Evolutionary conservation across 306 rosid species (phyloP).

Genomic region (Dalbergia cochinchinensis): DNA sequence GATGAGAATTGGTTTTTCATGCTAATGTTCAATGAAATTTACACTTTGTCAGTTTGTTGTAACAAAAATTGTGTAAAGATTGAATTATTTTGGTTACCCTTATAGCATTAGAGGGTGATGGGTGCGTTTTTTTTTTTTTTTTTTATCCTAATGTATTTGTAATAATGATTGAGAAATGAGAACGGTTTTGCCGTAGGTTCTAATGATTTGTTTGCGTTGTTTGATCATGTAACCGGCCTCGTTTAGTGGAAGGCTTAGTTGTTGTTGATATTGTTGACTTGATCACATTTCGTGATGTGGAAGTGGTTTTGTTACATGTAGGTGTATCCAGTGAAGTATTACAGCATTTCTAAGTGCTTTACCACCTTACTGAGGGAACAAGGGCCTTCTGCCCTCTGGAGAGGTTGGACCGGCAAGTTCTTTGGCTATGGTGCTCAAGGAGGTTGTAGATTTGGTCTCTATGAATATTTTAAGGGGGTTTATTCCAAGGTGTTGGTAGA

Average conservation of each 20-base stretch:
- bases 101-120: conserved; percentile 9
- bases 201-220: too few relatives aligned
- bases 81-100: conserved; percentile 16
- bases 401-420: conserved; percentile 70
- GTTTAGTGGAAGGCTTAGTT: too few relatives aligned
- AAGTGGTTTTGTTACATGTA: conserved; percentile 45
- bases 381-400: conserved; percentile 70
- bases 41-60: conserved; percentile 14
- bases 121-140: neutral
- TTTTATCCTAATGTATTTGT: conserved; percentile 22
- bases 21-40: neutral
- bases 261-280: conserved; percentile 12
- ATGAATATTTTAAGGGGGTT: conserved; percentile 63
- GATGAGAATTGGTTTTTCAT: neutral
- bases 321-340: conserved; percentile 63
- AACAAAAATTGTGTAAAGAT: neutral
- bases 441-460: conserved; percentile 68
- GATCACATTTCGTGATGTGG: conserved; percentile 29
- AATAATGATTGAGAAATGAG: conserved; percentile 12
- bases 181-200: too few relatives aligned
- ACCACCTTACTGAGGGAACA: conserved; percentile 61
- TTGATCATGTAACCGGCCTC: too few relatives aligned
- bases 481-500: conserved; percentile 53
- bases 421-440: conserved; percentile 71
- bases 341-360: conserved; percentile 60